Base-by-base conservation (phyloP, 2,329 filamentous ascomycete genomes). In the Clarireedia monteithiana region DNA sequence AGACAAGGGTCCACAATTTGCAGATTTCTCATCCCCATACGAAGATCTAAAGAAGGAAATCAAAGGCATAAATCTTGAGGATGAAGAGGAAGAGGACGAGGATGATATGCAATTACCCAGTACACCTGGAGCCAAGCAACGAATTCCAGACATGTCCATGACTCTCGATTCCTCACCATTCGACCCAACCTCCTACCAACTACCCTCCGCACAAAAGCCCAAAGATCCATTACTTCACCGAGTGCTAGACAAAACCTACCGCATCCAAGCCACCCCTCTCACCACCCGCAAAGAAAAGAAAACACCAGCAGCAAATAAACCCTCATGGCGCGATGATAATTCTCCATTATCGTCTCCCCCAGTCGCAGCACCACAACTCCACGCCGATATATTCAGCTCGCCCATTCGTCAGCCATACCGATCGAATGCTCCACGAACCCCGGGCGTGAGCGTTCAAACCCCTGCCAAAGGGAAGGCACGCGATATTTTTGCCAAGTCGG, bases 181-280 rank as follows among this genome's bases (percentile, higher is more conserved):
- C 67, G 62, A 82, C 72, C 73, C 76, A 66, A 70, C 75, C 64
- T 68, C 71, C 24, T 64, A 68, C 69, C 70, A 75, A 63, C 26
- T 56, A 20, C 47, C 48, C 45, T 51, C 48, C 9, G 48, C 48
- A 5, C 48, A 46, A 20, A 56, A 39, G 75, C 70, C 72, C 65
- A 81, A 83, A 58, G 90, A 96, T 67, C 88, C 89, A 2, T 77
- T 97, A 7, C 79, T 99, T 42, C 92, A 97, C 70, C 88, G 88
- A 57, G 79, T 97, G n/a, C 82, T 95, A 5, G 91, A 97, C 75
- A 96, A 95, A 73, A 96, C 88, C 57, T 99, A 95, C 74, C 89
- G 92, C 34, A 79, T 99, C 24, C 89, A 95, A 71, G 90, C 92
- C 5, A 99, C 94, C 9, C 94, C 94, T 0, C 85, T 94, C 63